These are phyloP conservation scores for Nicotiana undulata DNA, from an alignment of 257 asterid species.

Conservation along the genomic window DNA sequence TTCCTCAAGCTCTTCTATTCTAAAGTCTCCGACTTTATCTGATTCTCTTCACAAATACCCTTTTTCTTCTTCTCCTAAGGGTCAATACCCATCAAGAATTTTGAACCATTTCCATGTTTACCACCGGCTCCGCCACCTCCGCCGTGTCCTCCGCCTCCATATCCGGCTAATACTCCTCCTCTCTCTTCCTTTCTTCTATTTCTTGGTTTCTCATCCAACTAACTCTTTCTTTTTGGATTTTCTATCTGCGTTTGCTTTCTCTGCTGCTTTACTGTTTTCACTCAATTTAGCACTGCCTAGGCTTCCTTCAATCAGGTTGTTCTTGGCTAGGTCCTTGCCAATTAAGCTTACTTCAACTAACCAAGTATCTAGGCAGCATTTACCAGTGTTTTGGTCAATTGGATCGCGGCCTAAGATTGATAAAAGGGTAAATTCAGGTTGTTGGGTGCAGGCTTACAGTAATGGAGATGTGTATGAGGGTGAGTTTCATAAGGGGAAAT, in stretches of 20 bases:
- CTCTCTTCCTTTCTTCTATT: constrained; percentile 75
- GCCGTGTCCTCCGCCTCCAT: constrained; percentile 68
- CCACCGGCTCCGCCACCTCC: constrained; percentile 50
- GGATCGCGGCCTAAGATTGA: constrained; percentile 62
- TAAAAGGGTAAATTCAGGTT: constrained; percentile 59
- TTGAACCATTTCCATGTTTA: constrained; percentile 35
- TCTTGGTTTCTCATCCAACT: constrained; percentile 82
- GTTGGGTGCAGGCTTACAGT: constrained; percentile 71
- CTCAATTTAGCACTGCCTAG: constrained; percentile 86
- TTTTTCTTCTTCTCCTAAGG: constrained; percentile 12
- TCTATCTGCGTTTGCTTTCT: constrained; percentile 85
- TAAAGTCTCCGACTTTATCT: constrained; percentile 51
- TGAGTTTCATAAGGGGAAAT: constrained; percentile 85
- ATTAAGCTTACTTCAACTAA: constrained; percentile 42
- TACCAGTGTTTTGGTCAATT: constrained; percentile 92
- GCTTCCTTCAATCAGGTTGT: constrained; percentile 67
- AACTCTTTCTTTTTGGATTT: constrained; percentile 79
- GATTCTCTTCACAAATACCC: constrained; percentile 39
- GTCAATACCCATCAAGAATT: constrained; percentile 32
- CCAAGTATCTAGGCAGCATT: constrained; percentile 31
- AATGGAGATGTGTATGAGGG: constrained; percentile 97
- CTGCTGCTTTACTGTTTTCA: constrained; percentile 72
- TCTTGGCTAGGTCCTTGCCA: constrained; percentile 69
- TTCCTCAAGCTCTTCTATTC: neutral
- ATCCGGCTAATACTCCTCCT: constrained; percentile 68